Evolutionary conservation across 2,329 filamentous ascomycete genomes (phyloP).

Genomic region (Colletotrichum endophyticum): DNA sequence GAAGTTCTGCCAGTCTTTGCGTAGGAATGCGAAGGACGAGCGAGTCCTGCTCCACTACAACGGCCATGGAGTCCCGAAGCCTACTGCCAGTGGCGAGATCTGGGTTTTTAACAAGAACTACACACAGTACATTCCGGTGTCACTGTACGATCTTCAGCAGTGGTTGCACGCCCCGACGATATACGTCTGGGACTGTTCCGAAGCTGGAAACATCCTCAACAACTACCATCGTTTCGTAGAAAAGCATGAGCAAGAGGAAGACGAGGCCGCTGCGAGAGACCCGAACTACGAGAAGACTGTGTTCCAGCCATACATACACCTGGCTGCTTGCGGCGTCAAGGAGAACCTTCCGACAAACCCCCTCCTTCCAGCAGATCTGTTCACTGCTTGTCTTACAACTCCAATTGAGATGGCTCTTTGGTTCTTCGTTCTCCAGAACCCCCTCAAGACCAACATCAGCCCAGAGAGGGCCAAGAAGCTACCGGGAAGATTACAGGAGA

Average conservation of each 20-base stretch:
- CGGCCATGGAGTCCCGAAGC: conserved; percentile 94
- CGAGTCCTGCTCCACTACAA: conserved; percentile 98
- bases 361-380: conserved; percentile 89
- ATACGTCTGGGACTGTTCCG: conserved; percentile 97
- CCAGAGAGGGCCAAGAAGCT: conserved; percentile 87
- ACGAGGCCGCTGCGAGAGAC: conserved; percentile 76
- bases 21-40: conserved; percentile 94
- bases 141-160: conserved; percentile 90
- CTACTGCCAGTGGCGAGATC: conserved; percentile 93
- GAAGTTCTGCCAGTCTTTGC: conserved; percentile 89
- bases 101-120: conserved; percentile 99
- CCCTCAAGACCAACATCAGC: conserved; percentile 69
- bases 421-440: conserved; percentile 96
- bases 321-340: conserved; percentile 88
- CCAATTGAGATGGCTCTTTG: conserved; percentile 97
- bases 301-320: conserved; percentile 77
- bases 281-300: conserved; percentile 82
- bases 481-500: conserved; percentile 88
- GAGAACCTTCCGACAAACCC: conserved; percentile 96
- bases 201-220: conserved; percentile 91
- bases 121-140: conserved; percentile 97
- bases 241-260: conserved; percentile 91
- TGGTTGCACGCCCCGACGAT: conserved; percentile 96
- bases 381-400: conserved; percentile 94
- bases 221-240: conserved; percentile 96